Evolutionary conservation across 345 rosid species (phyloP), one percentile per base, ranked within the genome.

Genomic region (Geranium brycei): DNA sequence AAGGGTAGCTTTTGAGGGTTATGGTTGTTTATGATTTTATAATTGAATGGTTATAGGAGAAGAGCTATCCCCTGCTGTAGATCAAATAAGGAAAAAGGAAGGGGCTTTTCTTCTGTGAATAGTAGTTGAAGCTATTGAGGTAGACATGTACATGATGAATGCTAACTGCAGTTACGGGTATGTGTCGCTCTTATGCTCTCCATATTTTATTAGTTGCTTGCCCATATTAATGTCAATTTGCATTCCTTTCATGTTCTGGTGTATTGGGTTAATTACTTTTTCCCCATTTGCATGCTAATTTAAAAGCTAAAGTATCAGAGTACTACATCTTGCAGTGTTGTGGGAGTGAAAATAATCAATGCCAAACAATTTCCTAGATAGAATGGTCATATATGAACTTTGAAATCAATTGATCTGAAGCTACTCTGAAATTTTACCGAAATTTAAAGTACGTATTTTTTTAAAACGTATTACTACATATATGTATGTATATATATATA

Each of bases 71-170:
- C 51, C 13, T 41, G 56, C 61, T 69, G 76, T 67, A 69, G 57
- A 69, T 64, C 72, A 73, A 67, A 72, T 69, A 72, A 66, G 51
- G 65, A 59, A 63, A 61, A 66, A n/a, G 70, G 51, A 41, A 3
- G 6, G 38, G 38, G 77, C 60, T 64, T 63, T 64, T 62, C 76
- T 23, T 72, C 62, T 65, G 38, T 67, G 73, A 67, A 65, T 38
- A 58, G 51, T 59, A 31, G 30, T 51, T 58, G 17, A 66, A 23
- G 31, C 62, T 56, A 61, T 19, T 47, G 23, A 58, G 8, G 14
- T 55, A 31, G 66, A 59, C 66, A 64, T 79, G 80, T 79, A 69
- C 78, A 79, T 60, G 38, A 69, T 73, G 72, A 66, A 47, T 35
- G 31, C 58, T 65, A 68, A 71, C 76, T 61, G 68, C 67, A 17